A percentile compares a stretch with the other conserved stretches of the same genome.
These are phyloP conservation scores for Ascoidea tarda DNA, from an alignment of 805 yeast species.

Conservation along the genomic window DNA sequence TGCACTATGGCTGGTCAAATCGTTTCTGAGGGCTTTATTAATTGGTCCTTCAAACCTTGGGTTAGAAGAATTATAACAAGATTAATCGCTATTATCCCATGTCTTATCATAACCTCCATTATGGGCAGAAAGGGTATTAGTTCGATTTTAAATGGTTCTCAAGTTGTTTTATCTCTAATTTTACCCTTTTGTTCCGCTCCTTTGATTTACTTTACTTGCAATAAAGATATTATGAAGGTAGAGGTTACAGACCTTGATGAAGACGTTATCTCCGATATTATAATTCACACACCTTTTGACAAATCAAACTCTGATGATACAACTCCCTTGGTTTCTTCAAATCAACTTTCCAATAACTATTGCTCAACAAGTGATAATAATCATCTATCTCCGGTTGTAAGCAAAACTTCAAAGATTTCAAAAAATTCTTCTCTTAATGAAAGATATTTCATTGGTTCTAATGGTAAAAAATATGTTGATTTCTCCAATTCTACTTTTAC, in stretches of 20 bases:
- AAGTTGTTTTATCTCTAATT: conserved; percentile 68
- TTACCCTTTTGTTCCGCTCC: conserved; percentile 87
- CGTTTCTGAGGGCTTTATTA: conserved; percentile 80
- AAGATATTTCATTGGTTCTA: background rate
- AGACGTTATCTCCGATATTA: no score
- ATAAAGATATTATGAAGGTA: conserved; percentile 51
- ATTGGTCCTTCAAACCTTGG: conserved; percentile 75
- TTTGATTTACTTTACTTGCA: conserved; percentile 66
- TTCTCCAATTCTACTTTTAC: background rate
- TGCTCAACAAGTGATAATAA: background rate
- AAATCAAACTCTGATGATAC: background rate
- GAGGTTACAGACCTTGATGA: background rate
- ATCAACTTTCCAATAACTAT: no score
- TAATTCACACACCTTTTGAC: no score
- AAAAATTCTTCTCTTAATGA: background rate
- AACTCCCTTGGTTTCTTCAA: background rate
- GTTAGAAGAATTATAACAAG: conserved; percentile 68
- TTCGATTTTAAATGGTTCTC: conserved; percentile 62
- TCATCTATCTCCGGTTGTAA: background rate
- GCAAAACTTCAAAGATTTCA: background rate
- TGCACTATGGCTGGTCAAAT: conserved; percentile 91
- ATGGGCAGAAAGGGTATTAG: conserved; percentile 78
- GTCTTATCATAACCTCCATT: conserved; percentile 55
- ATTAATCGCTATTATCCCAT: conserved; percentile 74
- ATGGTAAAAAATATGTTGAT: background rate